Conservation (phyloP, 305 asterid species). For the Fraxinus platypoda region DNA sequence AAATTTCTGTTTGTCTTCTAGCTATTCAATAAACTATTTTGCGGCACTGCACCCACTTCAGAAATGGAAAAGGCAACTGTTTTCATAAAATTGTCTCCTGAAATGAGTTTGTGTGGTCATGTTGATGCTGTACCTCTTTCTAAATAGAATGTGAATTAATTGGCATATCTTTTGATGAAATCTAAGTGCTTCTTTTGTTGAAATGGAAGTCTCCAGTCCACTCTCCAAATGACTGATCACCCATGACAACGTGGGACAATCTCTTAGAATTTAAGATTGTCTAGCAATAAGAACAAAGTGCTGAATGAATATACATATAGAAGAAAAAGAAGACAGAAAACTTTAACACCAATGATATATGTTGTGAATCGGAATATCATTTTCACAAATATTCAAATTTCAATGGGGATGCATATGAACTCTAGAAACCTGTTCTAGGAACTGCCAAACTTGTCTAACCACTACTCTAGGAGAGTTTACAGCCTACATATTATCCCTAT, state of each 20-base stretch:
- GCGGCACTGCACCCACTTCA: neutral
- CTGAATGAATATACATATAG: neutral
- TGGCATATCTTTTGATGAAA: constrained; percentile 6
- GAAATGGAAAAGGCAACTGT: neutral
- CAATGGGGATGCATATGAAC: neutral
- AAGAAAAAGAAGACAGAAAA: neutral
- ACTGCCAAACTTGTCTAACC: neutral
- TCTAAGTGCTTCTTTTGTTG: neutral
- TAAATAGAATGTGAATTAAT: constrained; percentile 21
- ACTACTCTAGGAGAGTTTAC: neutral
- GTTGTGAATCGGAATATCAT: neutral
- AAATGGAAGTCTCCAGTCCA: constrained; percentile 6
- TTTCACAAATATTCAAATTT: neutral
- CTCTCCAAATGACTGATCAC: neutral
- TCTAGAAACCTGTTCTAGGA: neutral
- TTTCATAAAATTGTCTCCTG: constrained; percentile 13
- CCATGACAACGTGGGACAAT: neutral
- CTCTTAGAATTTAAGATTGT: neutral
- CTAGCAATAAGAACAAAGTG: neutral
- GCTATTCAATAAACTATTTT: neutral
- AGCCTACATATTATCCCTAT: neutral
- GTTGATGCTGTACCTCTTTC: neutral
- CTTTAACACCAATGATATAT: neutral
- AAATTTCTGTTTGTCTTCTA: neutral
- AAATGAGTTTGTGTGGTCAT: constrained; percentile 7